Evolutionary conservation across 2,329 filamentous ascomycete genomes (phyloP), one percentile per base, ranked within the genome.

Genomic region (Hansfordia pulvinata): DNA sequence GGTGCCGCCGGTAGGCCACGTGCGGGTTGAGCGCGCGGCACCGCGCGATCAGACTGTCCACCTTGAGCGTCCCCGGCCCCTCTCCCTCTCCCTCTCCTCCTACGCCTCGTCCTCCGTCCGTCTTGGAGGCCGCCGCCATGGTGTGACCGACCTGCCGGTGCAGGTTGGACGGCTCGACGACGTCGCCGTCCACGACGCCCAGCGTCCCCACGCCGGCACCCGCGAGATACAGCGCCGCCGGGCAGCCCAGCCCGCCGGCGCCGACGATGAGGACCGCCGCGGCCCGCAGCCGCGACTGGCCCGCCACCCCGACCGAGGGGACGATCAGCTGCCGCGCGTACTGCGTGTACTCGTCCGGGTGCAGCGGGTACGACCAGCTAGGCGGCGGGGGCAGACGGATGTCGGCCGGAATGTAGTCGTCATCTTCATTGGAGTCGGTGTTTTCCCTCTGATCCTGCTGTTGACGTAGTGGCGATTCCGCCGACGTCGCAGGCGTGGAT

Each of bases 321-420:
- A 94, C 71, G 36, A 96, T 86, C 58, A 96, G 76, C 54, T 94
- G 88, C 20, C 88, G 66, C 6, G 83, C 85, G 56, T 96, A 96
- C 34, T 86, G 69, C 36, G 72, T 71, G 49, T 93, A 93, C 41
- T 94, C 85, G 5, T 78, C 69, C 10, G 62, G 55, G 4, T 56
- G 51, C 3, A 93, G 59, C 0, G 81, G 82, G 77, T 82, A 88
- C 36, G 57, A 68, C 54, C 55, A 58, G 1, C 24, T 26, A 27
- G 23, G 10, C 4, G 23, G 14, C 12, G 16, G 11, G 6, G 13
- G 21, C 5, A 10, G 13, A 10, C 5, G 13, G 8, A 23, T 23
- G 8, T 6, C 8, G 11, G 21, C 6, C 16, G 21, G 11, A 10
- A 5, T 23, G 21, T 23, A 5, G 21, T 13, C 5, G 8, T 6